These are phyloP conservation scores for Hymenoscyphus occultus DNA, from an alignment of 2,329 filamentous ascomycete genomes.

Conservation along the genomic window DNA sequence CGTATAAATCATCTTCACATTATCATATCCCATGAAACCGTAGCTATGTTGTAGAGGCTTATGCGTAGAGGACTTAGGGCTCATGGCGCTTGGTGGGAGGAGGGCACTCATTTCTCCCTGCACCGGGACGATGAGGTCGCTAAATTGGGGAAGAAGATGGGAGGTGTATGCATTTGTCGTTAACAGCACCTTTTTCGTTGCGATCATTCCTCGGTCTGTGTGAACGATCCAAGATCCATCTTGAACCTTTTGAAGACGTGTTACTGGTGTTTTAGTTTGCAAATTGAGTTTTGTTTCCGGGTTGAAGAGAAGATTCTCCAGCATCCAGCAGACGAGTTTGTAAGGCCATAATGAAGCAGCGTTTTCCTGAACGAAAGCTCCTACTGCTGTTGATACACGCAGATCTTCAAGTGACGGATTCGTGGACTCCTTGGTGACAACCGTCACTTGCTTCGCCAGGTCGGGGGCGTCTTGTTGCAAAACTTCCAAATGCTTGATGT, in stretches of 20 bases:
- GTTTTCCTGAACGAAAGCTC: constrained; percentile 60
- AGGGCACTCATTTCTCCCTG: constrained; percentile 71
- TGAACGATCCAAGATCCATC: constrained; percentile 54
- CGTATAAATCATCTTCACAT: constrained; percentile 43
- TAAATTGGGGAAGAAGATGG: constrained; percentile 65
- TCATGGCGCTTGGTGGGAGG: constrained; percentile 48
- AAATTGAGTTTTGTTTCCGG: constrained; percentile 49
- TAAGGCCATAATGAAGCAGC: constrained; percentile 79
- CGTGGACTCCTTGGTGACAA: constrained; percentile 33
- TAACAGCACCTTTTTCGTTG: constrained; percentile 63
- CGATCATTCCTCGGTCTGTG: constrained; percentile 67
- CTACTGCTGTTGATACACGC: constrained; percentile 54
- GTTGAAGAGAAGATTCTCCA: constrained; percentile 45
- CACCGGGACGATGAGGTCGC: constrained; percentile 71
- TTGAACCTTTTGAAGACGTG: constrained; percentile 41
- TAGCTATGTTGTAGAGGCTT: constrained; percentile 41
- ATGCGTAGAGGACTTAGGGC: constrained; percentile 14
- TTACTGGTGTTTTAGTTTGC: constrained; percentile 70
- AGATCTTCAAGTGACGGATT: constrained; percentile 47
- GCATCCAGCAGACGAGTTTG: constrained; percentile 71
- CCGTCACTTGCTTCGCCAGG: constrained; percentile 46
- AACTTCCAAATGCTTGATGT: constrained; percentile 47
- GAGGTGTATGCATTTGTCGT: constrained; percentile 85
- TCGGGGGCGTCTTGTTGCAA: constrained; percentile 54
- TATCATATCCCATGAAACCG: constrained; percentile 54